These are phyloP conservation scores for Erythrobasidium hasegawianum DNA, from an alignment of 1,284 basidiomycete genomes.

Conservation along the genomic window DNA sequence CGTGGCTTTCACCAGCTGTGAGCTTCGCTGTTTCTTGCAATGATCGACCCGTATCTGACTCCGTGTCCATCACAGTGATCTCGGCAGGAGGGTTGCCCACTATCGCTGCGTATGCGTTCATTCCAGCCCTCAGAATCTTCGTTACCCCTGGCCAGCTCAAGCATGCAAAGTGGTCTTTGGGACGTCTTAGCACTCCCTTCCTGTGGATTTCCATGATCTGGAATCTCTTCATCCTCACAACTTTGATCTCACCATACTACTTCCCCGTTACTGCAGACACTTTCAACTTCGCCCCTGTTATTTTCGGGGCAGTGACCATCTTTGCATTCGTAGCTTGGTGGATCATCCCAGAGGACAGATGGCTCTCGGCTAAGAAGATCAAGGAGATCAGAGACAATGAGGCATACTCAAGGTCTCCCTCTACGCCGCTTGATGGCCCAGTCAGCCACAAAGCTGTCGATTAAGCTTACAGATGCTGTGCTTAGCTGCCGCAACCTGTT, in stretches of 20 bases:
- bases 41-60: neutral
- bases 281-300: conserved; percentile 71
- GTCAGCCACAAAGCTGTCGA: too few relatives aligned
- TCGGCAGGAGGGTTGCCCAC: conserved; percentile 76
- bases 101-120: conserved; percentile 74
- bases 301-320: conserved; percentile 69
- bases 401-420: conserved; percentile 19
- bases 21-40: neutral
- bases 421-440: too few relatives aligned
- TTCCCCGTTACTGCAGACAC: conserved; percentile 67
- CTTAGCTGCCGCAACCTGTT: neutral
- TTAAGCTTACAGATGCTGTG: too few relatives aligned
- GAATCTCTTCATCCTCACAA: conserved; percentile 36
- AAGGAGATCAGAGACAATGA: conserved; percentile 44
- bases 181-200: conserved; percentile 62
- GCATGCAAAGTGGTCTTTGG: conserved; percentile 65
- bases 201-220: conserved; percentile 65
- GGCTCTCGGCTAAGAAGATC: conserved; percentile 61
- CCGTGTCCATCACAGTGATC: conserved; percentile 55
- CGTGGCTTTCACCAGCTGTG: conserved; percentile 66
- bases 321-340: conserved; percentile 71
- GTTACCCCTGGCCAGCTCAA: conserved; percentile 71
- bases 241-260: conserved; percentile 65
- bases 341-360: conserved; percentile 67
- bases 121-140: conserved; percentile 64